Base-by-base conservation (phyloP, 1,284 basidiomycete genomes). In the Mycena citricolor region DNA sequence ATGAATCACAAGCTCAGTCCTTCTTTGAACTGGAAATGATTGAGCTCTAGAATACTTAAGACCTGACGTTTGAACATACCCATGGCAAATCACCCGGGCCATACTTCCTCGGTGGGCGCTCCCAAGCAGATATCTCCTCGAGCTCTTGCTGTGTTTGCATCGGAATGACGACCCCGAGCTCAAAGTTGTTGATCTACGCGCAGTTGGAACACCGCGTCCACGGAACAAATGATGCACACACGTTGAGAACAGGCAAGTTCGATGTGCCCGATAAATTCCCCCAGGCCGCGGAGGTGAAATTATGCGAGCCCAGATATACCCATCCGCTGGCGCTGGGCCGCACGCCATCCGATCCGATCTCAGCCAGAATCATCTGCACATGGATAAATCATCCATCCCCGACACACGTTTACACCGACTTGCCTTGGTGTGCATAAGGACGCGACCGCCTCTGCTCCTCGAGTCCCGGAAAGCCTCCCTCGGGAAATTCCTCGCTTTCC, bases 361-460 rank as follows among this genome's bases (percentile, higher is more conserved):
- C n/a, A n/a, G n/a, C n/a, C n/a, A n/a, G n/a, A n/a, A n/a, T n/a
- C n/a, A n/a, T n/a, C n/a, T n/a, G n/a, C n/a, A n/a, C n/a, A n/a
- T n/a, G 21, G n/a, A n/a, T n/a, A 20, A n/a, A 52, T 42, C 46
- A 44, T 44, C 45, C 48, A 2, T 4, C 29, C 14, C 4, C 8
- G 11, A 26, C 4, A n/a, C n/a, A n/a, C n/a, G n/a, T n/a, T n/a
- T n/a, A n/a, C n/a, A 49, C n/a, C 28, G 32, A 55, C 28, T 48
- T 49, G 85, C 87, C 77, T 90, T 90, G 6, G 84, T 81, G 59
- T 90, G 87, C 87, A 90, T 90, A 41, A 90, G 65, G 13, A 85
- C 79, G 17, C 69, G 66, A 5, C 88, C 88, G 10, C 75, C 81
- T 54, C 76, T 75, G 57, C 86, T 88, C 54, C 73, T 79, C 17